These are phyloP conservation scores for Solanum lignicaule DNA, from an alignment of 257 asterid species.

Conservation along the genomic window DNA sequence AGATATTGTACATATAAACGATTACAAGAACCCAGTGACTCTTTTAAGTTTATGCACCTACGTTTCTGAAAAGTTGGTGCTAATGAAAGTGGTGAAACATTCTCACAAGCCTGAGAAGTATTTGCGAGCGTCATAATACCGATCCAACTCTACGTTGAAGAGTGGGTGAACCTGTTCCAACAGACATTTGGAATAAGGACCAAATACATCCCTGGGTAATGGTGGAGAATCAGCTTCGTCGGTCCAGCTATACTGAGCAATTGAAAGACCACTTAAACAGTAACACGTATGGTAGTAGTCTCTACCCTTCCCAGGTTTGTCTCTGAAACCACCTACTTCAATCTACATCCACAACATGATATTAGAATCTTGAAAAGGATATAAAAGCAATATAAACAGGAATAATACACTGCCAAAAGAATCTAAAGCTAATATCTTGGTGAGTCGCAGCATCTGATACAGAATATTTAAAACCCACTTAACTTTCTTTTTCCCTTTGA, in stretches of 20 bases:
- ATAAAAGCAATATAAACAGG: not conserved
- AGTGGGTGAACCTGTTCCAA: constrained; percentile 82
- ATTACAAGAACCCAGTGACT: not conserved
- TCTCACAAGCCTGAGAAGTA: constrained; percentile 27
- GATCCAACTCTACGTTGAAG: constrained; percentile 52
- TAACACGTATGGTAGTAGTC: constrained; percentile 94
- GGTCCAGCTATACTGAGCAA: constrained; percentile 47
- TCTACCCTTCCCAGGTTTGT: constrained; percentile 84
- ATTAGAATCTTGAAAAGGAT: not conserved
- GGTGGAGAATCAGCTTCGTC: constrained; percentile 48
- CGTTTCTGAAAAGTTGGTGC: not conserved
- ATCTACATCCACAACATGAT: constrained; percentile 36
- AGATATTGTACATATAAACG: not conserved
- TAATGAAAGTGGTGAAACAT: not conserved
- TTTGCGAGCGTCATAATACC: constrained; percentile 49
- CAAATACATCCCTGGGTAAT: constrained; percentile 50
- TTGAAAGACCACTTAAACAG: constrained; percentile 84
- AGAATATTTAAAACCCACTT: not conserved
- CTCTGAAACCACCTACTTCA: constrained; percentile 92
- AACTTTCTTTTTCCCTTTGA: not conserved
- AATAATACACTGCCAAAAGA: not conserved
- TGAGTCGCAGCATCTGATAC: not conserved
- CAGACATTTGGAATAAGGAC: constrained; percentile 68
- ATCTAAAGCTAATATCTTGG: not conserved
- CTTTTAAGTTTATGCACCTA: not conserved